Base-by-base conservation (phyloP, 2,329 filamentous ascomycete species). In the Pyricularia pennisetigena region DNA sequence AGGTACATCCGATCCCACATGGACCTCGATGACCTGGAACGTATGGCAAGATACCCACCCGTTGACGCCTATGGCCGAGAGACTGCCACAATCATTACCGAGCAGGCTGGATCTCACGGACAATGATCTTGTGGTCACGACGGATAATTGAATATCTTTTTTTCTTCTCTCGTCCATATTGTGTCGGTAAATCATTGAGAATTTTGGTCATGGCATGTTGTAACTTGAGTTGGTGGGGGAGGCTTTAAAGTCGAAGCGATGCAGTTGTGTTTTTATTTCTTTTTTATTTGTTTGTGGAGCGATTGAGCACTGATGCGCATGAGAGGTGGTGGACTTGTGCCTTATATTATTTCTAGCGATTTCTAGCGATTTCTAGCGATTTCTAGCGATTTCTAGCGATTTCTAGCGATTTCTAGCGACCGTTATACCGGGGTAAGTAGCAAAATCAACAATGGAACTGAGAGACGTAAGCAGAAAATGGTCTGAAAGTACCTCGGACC, bases 1-100 rank as follows among this genome's bases (percentile, higher is more conserved):
- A 91, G 91, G 78, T 96, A 94, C 78, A 96, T 97, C 74, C 91
- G 94, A 68, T 92, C 89, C 41, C 90, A 91, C 75, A 90, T 93
- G 73, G 88, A 91, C 23, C 85, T 95, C 1, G 92, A 95, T 74
- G 90, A 93, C 68, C 82, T 95, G 7, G 92, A 95, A 81, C 85
- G 90, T 68, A 86, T 86, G 70, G 91, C 92, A 59, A 85, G 92
- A 62, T 95, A 83, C 79, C 92, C 92, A 0, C 79, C 84, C 7
- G 87, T 90, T 6, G 85, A 89, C 75, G 80, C 79, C 61, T 79
- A 83, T 68, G 85, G 86, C 29, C 79, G 79, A 20, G 83, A 83
- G 72, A 81, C 82, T 28, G 78, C 77, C 66, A 75, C 77, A 64
- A 74, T 81, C 4, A 71, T 82, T 9, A 70, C 75, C 49, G 76